Conservation (phyloP, 306 rosid genomes). For the Luffa aegyptiaca region DNA sequence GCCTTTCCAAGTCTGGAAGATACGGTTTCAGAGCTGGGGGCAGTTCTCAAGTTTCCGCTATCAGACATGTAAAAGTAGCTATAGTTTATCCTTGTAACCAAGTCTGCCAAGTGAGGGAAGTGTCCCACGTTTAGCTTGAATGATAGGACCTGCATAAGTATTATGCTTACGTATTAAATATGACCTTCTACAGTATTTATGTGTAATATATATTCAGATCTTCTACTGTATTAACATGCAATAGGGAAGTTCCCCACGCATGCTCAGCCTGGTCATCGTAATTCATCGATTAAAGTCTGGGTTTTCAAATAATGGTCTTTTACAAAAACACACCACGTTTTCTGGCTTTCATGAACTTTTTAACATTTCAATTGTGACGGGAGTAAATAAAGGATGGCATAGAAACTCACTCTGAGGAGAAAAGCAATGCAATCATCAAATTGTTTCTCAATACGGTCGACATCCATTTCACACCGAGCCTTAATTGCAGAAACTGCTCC, state of each 20-base stretch:
- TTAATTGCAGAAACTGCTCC: slow-evolving; percentile 86
- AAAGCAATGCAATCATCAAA: slow-evolving; percentile 94
- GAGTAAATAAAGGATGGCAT: background rate
- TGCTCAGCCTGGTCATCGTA: background rate
- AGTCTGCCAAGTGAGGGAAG: slow-evolving; percentile 94
- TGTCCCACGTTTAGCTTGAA: slow-evolving; percentile 92
- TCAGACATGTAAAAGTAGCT: slow-evolving; percentile 90
- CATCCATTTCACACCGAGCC: slow-evolving; percentile 91
- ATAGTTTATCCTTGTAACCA: slow-evolving; percentile 89
- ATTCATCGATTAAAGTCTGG: background rate
- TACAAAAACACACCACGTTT: background rate
- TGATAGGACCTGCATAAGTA: slow-evolving; percentile 64
- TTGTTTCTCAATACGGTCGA: slow-evolving; percentile 85
- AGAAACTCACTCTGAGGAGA: slow-evolving; percentile 72
- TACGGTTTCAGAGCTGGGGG: slow-evolving; percentile 42
- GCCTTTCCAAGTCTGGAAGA: slow-evolving; percentile 52
- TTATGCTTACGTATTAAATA: background rate
- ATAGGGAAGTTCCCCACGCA: background rate
- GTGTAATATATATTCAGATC: background rate
- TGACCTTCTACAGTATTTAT: background rate
- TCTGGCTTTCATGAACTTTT: background rate
- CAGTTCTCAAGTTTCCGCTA: slow-evolving; percentile 71
- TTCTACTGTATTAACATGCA: background rate
- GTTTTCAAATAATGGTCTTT: background rate
- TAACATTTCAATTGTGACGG: background rate